Evolutionary conservation across 1,284 basidiomycete species (phyloP), one percentile per base, ranked within the genome.

Genomic region (Tranzscheliella williamsii): DNA sequence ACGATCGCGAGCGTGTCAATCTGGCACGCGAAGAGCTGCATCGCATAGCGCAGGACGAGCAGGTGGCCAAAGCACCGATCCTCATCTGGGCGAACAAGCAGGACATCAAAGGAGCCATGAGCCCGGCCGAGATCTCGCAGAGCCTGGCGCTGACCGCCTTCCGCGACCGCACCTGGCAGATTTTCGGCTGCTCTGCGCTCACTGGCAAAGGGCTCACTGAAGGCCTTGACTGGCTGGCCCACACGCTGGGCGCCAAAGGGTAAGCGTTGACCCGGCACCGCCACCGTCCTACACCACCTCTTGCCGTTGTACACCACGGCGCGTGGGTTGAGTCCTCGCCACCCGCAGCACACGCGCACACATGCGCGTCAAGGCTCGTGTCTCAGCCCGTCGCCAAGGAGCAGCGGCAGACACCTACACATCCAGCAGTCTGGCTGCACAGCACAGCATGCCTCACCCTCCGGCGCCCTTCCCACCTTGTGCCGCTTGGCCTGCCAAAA

Each of bases 21-120:
- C 58, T 82, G 12, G 81, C 81, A 1, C 77, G 79, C 33, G 72
- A 79, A 5, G 81, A 82, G 49, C 72, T 82, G 42, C 78, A 79
- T 45, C 78, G 69, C 17, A 73, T 78, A 37, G 75, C 67, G 2
- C 65, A 62, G 6, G 70, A 78, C 24, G 77, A 78, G 78, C 75
- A 78, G 48, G 70, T 80, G 5, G 47, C 71, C 27, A 75, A 73
- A 7, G 75, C 81, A 1, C 78, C 81, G 12, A 73, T 82, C 24
- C 70, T 82, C 21, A 79, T 82, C 5, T 78, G 81, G 36, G 81
- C 81, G 4, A 82, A 82, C 70, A 82, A 82, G 66, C 81, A 82
- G 57, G 81, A 82, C 52, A 76, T 82, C 37, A 64, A 65, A 29
- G 75, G 73, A 15, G 50, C 54, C 33, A 70, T 82, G 54, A 80